Evolutionary conservation across 73 alveolate genomes (phyloP).

Genomic region (Paramecium primaurelia): DNA sequence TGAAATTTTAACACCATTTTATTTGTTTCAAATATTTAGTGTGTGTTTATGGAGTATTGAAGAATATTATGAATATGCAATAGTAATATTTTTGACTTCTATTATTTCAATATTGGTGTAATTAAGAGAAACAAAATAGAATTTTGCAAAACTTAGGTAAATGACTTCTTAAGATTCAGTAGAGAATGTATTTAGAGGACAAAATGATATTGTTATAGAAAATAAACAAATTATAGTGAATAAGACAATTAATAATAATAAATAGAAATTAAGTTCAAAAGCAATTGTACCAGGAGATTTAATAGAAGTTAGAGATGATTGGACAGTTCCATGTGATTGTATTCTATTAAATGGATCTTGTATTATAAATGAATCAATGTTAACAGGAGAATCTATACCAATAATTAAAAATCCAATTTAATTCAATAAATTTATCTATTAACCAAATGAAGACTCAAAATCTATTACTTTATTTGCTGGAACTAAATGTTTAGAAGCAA

Average conservation of each 20-base stretch:
- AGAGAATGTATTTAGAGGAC: slow-evolving; percentile 76
- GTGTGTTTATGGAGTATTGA: slow-evolving; percentile 85
- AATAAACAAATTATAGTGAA: not conserved
- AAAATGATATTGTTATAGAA: not conserved
- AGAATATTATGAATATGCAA: slow-evolving; percentile 85
- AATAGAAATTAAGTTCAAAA: slow-evolving; percentile 53
- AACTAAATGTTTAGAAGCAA: slow-evolving; percentile 85
- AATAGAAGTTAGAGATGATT: slow-evolving; percentile 78
- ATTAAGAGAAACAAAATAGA: slow-evolving; percentile 78
- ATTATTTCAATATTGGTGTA: slow-evolving; percentile 71
- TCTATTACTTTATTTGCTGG: slow-evolving; percentile 88
- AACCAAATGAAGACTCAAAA: slow-evolving; percentile 69
- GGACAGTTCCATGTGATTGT: slow-evolving; percentile 91
- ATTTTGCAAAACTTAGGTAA: slow-evolving; percentile 75
- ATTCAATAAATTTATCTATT: slow-evolving; percentile 60
- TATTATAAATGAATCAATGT: slow-evolving; percentile 89
- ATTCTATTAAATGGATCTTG: slow-evolving; percentile 84
- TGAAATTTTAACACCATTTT: slow-evolving; percentile 84
- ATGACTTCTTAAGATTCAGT: slow-evolving; percentile 83
- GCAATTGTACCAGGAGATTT: slow-evolving; percentile 97
- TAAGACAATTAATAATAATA: not conserved
- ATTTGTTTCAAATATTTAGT: slow-evolving; percentile 73
- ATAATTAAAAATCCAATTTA: slow-evolving; percentile 81
- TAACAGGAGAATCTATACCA: slow-evolving; percentile 97
- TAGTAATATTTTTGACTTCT: slow-evolving; percentile 79